Conservation (phyloP, 2,329 filamentous ascomycete species). For the Monilinia aucupariae region DNA sequence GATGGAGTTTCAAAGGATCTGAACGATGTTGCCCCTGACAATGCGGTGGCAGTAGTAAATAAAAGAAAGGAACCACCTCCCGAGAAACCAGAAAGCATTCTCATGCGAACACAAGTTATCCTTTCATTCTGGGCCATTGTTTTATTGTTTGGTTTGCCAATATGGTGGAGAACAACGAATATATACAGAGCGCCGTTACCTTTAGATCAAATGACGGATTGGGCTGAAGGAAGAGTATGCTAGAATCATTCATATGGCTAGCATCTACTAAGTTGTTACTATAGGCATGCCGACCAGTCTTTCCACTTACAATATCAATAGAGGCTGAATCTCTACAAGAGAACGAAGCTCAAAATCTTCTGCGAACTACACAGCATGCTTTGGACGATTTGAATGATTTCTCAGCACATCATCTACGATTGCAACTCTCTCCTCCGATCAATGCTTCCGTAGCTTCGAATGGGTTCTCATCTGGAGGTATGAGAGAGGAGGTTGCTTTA, state of each 20-base stretch:
- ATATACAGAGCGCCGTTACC: slow-evolving; percentile 85
- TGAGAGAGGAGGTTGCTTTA: slow-evolving; percentile 53
- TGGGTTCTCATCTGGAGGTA: slow-evolving; percentile 35
- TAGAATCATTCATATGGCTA: neutral
- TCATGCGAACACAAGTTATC: slow-evolving; percentile 68
- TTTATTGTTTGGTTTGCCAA: slow-evolving; percentile 74
- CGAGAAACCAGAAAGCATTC: slow-evolving; percentile 65
- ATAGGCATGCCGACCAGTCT: slow-evolving; percentile 80
- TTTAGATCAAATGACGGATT: slow-evolving; percentile 78
- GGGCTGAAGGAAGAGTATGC: slow-evolving; percentile 81
- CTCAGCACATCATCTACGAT: slow-evolving; percentile 72
- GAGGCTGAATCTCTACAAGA: slow-evolving; percentile 61
- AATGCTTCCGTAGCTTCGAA: slow-evolving; percentile 22
- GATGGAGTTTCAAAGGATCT: slow-evolving; percentile 15
- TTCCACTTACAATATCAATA: slow-evolving; percentile 77
- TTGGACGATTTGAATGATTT: slow-evolving; percentile 86
- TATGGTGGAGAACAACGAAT: slow-evolving; percentile 94
- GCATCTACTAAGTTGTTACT: slow-evolving; percentile 19
- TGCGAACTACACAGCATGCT: slow-evolving; percentile 77
- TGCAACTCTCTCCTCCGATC: slow-evolving; percentile 52
- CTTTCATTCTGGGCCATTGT: slow-evolving; percentile 89
- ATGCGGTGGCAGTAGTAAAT: slow-evolving; percentile 26
- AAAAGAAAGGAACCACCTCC: slow-evolving; percentile 53
- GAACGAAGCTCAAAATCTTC: slow-evolving; percentile 64
- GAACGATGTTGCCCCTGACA: slow-evolving; percentile 21